Base-by-base conservation (phyloP, 2,329 filamentous ascomycete species). In the Nothophoma quercina region DNA sequence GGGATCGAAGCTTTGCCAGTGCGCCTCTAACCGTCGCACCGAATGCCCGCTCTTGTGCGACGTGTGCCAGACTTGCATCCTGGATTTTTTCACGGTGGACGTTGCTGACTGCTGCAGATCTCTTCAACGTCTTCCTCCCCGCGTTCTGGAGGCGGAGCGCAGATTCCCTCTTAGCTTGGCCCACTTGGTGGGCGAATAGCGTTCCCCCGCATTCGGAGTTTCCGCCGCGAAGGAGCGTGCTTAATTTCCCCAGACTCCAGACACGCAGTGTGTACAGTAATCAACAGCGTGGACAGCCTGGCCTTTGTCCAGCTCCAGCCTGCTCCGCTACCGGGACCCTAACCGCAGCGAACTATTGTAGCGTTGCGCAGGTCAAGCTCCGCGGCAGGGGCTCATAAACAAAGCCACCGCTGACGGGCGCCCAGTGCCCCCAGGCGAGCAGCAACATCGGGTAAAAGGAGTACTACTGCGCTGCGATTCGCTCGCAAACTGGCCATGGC, bases 401-500 rank as follows among this genome's bases (percentile, higher is more conserved):
- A 51, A 44, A 47, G 48, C 47, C 53, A 48, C 50, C 53, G 56
- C 58, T 68, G 59, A 63, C 63, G 49, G 48, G 39, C 36, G 57
- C 56, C 56, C 55, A 60, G 54, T 42, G 35, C 34, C 16, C 28
- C 19, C 28, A 34, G 21, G 45, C 29, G 30, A 40, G 51, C 46
- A 35, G 32, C 38, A 25, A 23, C 34, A 41, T 64, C 70, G 70
- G 69, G 51, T 72, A 70, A 72, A 73, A 49, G 70, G 70, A 71
- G 55, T 42, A 48, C 43, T 48, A 44, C 34, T 32, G 30, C 28
- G 15, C 44, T 60, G 54, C 60, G 28, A 72, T 69, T 72, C 63
- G 68, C 57, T 53, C 52, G 58, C 49, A 58, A 48, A 52, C 45
- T 44, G 54, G 43, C 47, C 55, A 47, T 48, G 42, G 45, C 54